Base-by-base conservation (phyloP, 2,329 filamentous ascomycete species). In the Seiridium unicorne region DNA sequence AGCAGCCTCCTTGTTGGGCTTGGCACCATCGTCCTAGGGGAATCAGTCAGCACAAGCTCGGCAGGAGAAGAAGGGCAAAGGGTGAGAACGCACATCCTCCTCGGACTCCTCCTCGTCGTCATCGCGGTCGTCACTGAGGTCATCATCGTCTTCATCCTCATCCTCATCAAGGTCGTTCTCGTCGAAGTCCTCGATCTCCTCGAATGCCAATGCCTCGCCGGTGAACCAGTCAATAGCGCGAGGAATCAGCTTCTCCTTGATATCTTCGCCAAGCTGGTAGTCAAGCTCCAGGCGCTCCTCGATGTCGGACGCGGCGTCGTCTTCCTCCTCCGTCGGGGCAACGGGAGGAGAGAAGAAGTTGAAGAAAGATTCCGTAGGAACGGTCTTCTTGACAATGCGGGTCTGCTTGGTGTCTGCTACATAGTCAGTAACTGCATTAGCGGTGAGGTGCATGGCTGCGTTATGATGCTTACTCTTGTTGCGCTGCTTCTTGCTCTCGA, bases 171-270 rank as follows among this genome's bases (percentile, higher is more conserved):
- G 92, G 65, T 92, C 91, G 64, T 89, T 91, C 70, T 89, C 90
- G 59, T 93, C 93, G 58, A 96, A 90, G 55, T 86, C 86, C 44
- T 94, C 90, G 62, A 97, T 78, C 76, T 97, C 94, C 83, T 99
- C 95, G 70, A 92, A 99, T 69, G 95, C 93, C 65, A 99, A 88
- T 68, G 95, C 95, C 81, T 99, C 95, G 61, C 95, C 95, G 57
- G 95, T 99, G 77, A 99, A 99, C 95, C 95, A 99, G 79, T 99
- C 95, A 70, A 99, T 95, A 60, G 96, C 95, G 68, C 94, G 93
- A 65, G 95, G 95, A 69, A 99, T 99, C 66, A 99, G 86, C 83
- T 99, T 99, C 86, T 99, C 95, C 83, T 99, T 99, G 81, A 99
- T 97, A 74, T 99, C 95, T 82, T 99, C 95, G 67, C 95, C 95